Evolutionary conservation across 129 eudicot genomes (phyloP), one percentile per base, ranked within the genome.

Genomic region (Erigeron canadensis): DNA sequence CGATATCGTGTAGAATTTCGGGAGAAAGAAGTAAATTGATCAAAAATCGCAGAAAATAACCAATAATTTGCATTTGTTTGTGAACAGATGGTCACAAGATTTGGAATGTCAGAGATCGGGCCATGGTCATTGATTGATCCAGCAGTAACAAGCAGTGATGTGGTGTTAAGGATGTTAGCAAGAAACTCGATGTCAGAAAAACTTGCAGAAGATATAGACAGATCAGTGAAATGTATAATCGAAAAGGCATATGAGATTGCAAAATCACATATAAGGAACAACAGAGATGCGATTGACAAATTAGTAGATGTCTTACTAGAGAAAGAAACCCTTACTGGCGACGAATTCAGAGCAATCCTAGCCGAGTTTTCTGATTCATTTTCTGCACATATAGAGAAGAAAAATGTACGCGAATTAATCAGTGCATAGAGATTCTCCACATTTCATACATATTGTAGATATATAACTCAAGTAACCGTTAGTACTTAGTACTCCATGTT

Each of bases 81-180:
- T 62, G 57, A 45, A 19, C 71, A 90, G 95, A 91, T 88, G 97
- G 96, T 91, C 55, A 86, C 87, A 3, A 76, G 79, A 77, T 88
- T 80, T 74, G 95, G 97, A 56, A 91, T 88, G 97, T 91, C 97
- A 22, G 97, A 91, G 75, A 82, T 91, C 10, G 96, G 95, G 28
- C 95, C 97, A 67, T 91, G 95, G 96, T 78, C 92, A 12, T 75
- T 91, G 80, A 82, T 79, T 17, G 97, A 88, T 79, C 91, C 87
- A 65, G 74, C 81, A 22, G 80, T 62, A 17, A 87, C 86, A 64
- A 86, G 83, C 80, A 82, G 88, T 51, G 90, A 88, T 54, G 63
- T 91, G 70, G 89, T 91, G 6, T 65, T 84, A 71, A 86, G 97
- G 62, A 91, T 88, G 97, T 58, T 91, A 51, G 88, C 95, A 37